phyloP scores from a whole-genome alignment of 2,329 filamentous ascomycete genomes.

The Sclerotinia subarctica region DNA sequence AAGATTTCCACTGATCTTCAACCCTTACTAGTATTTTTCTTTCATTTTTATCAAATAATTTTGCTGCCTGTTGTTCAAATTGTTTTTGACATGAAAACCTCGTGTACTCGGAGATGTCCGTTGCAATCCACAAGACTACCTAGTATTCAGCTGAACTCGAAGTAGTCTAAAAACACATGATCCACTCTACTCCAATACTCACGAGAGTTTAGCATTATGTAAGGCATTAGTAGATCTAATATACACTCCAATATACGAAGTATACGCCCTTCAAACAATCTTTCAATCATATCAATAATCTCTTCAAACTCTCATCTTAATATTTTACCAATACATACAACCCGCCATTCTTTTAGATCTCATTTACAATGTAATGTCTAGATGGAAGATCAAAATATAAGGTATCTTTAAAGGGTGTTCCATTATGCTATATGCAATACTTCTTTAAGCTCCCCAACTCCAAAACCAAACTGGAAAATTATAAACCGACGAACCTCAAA shows the following conservation, averaged over 20 bases:
- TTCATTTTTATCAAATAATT: background rate
- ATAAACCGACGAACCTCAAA: background rate
- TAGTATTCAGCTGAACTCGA: background rate
- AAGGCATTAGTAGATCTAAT: background rate
- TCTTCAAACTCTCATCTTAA: conserved; percentile 94
- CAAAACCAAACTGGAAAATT: background rate
- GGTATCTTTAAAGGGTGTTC: background rate
- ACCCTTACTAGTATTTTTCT: background rate
- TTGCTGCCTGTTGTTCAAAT: background rate
- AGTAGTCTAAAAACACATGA: background rate
- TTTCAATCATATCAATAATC: conserved; percentile 41
- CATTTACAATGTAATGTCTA: conserved; percentile 93
- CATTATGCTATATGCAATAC: background rate
- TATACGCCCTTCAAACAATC: background rate
- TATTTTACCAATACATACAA: conserved; percentile 80
- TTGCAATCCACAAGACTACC: background rate
- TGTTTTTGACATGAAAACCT: background rate
- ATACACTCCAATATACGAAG: background rate
- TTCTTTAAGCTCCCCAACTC: background rate
- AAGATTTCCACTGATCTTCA: background rate
- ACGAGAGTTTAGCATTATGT: background rate
- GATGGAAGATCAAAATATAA: conserved; percentile 60
- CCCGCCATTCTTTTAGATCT: conserved; percentile 74
- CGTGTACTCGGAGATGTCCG: background rate
- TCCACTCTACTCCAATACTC: background rate